Percentiles rank a stretch among this genome's conserved stretches.
phyloP scores from a whole-genome alignment of 352 stramenopile genomes.

The Phytophthora cryptogea region DNA sequence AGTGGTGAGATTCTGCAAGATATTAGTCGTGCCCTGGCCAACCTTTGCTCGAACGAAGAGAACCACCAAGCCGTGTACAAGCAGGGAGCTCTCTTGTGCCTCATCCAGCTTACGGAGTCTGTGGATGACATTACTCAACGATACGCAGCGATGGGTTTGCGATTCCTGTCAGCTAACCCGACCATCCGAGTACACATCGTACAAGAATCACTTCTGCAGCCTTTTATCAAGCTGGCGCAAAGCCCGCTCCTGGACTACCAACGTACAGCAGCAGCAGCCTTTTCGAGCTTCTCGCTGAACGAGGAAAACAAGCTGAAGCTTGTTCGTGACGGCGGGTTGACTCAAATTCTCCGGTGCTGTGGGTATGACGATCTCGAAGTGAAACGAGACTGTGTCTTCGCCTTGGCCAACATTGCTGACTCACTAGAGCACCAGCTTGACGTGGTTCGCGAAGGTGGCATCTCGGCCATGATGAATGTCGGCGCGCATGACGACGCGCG shows the following conservation, averaged over 20 bases:
- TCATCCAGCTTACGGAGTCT: conserved; percentile 90
- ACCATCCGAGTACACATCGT: conserved; percentile 94
- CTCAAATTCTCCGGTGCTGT: conserved; percentile 91
- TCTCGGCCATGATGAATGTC: conserved; percentile 79
- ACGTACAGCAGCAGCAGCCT: conserved; percentile 92
- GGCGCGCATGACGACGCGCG: conserved; percentile 85
- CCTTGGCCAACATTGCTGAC: conserved; percentile 94
- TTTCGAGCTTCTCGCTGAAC: conserved; percentile 92
- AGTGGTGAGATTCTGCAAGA: conserved; percentile 95
- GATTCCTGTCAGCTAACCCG: conserved; percentile 94
- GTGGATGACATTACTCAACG: conserved; percentile 92
- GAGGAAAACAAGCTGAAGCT: conserved; percentile 95
- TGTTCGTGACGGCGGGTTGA: conserved; percentile 91
- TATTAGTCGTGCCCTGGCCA: conserved; percentile 90
- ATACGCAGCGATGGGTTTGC: conserved; percentile 95
- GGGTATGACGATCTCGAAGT: conserved; percentile 92
- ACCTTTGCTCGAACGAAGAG: conserved; percentile 95
- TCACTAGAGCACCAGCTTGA: conserved; percentile 90
- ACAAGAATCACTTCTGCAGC: conserved; percentile 87
- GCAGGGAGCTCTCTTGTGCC: conserved; percentile 90
- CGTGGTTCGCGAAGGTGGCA: conserved; percentile 87
- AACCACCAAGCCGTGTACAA: conserved; percentile 93
- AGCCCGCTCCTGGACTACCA: conserved; percentile 91
- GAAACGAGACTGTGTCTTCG: conserved; percentile 92
- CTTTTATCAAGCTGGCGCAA: conserved; percentile 92